Evolutionary conservation across 1,284 basidiomycete genomes (phyloP), one percentile per base, ranked within the genome.

Genomic region (Pseudozyma sp.): DNA sequence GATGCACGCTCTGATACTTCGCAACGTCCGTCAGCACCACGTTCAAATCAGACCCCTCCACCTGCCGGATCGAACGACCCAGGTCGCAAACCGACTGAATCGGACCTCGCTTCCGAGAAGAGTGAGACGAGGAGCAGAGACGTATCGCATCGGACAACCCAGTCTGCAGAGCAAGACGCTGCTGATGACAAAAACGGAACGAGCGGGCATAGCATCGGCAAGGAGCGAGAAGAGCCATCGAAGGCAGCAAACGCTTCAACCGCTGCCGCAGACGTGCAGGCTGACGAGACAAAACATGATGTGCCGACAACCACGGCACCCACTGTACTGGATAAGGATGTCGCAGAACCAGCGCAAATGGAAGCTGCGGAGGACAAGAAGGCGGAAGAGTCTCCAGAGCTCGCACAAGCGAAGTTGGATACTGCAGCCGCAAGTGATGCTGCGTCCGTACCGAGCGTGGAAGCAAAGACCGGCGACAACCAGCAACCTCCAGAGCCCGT

Each of bases 1-100:
- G 64, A 60, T 30, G 56, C 64, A 33, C 59, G 63, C 14, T 72
- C 64, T 8, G 69, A 70, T 29, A 50, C 49, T 11, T 67, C 64
- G n/a, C 55, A 64, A 37, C 63, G 62, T 40, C 68, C 29, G 24
- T 40, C 60, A 6, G 47, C 34, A 7, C 46, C 57, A 4, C 63
- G 66, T 7, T 68, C 61, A n/a, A 63, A 61, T 47, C 51, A 61
- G 37, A 65, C 62, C 9, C 63, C 57, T 40, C 68, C 66, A 30
- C 64, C 61, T 16, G 42, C 65, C 0, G 48, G 55, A 24, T 65
- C 63, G n/a, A 65, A 61, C 39, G 56, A 63, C 37, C 16, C 51
- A 35, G 53, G 60, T 17, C 16, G 19, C 11, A 50, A 50, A 34
- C 48, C 55, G 3, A 31, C 39, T 14, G 56, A 49, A n/a, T 64